phyloP scores from a whole-genome alignment of 129 eudicot species.

The Flaveria sonorensis region DNA sequence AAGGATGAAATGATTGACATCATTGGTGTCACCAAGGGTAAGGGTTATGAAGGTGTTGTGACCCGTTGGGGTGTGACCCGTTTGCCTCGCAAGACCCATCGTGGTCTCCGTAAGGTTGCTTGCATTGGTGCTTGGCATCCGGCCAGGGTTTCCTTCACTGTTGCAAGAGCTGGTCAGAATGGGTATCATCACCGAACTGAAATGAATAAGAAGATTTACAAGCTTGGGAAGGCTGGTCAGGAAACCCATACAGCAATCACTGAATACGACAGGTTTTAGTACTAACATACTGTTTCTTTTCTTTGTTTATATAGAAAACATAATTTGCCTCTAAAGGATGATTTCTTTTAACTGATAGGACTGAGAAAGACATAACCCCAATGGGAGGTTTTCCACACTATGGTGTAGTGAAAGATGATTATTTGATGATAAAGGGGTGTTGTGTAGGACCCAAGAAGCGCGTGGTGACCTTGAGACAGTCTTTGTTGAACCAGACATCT shows the following conservation, averaged over 20 bases:
- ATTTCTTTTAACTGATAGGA: conserved; percentile 32
- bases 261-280: conserved; percentile 55
- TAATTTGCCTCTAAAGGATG: neutral
- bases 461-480: conserved; percentile 62
- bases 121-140: conserved; percentile 78
- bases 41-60: conserved; percentile 70
- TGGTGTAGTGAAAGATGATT: conserved; percentile 68
- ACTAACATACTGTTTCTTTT: neutral
- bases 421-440: conserved; percentile 65
- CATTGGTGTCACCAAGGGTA: conserved; percentile 67
- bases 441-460: conserved; percentile 75
- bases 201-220: conserved; percentile 68
- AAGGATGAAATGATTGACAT: conserved; percentile 74
- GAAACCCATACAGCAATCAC: conserved; percentile 55
- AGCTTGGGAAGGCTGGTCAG: conserved; percentile 58
- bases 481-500: conserved; percentile 57
- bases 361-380: conserved; percentile 69
- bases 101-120: conserved; percentile 78
- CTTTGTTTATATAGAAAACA: neutral
- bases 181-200: conserved; percentile 69
- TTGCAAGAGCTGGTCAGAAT: conserved; percentile 74
- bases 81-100: conserved; percentile 66
- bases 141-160: conserved; percentile 63
- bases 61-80: conserved; percentile 84
- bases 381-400: conserved; percentile 74